Evolutionary conservation across 768 basidiomycete species (phyloP), one percentile per base, ranked within the genome.

Genomic region (Tephrocybe sp.): DNA sequence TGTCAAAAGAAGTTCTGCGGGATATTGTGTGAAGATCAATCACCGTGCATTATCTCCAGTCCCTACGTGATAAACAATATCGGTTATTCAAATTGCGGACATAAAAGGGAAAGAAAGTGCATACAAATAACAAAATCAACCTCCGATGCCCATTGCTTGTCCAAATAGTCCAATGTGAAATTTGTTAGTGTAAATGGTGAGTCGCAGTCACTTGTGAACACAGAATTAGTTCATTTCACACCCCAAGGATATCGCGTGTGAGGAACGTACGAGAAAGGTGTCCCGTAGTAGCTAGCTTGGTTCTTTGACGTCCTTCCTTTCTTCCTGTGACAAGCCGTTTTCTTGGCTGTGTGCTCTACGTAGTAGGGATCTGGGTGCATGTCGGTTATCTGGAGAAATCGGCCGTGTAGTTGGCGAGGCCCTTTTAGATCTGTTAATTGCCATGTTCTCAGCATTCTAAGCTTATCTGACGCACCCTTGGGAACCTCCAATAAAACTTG

Each of bases 81-180:
- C 20, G 12, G 37, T 47, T 30, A 49, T 33, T 49, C 14, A 50
- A 23, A 41, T 47, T n/a, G 30, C 17, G 24, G 32, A 44, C 55
- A 28, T 40, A 43, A 40, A 50, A 30, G 32, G 25, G 42, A 36
- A 55, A 44, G 28, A 30, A 30, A 11, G 6, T 40, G 73, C 79
- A 59, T 62, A 88, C 90, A 94, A 30, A 97, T 75, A 26, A 97
- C 91, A 65, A 95, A 97, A 63, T 97, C 93, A 33, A 97, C 79
- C 59, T 94, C 84, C 53, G 81, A 75, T 36, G 85, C 80, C 91
- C 90, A 94, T 54, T 90, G 78, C 58, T 83, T 76, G 45, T 85
- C 85, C 48, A 95, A 67, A 71, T 77, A 90, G 56, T 93, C 86
- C 45, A 97, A 77, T 9, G 93, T 93, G 33, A 80, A 76, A 65